Base-by-base conservation (phyloP, 2,329 filamentous ascomycete genomes). In the Epichloe scottii region DNA sequence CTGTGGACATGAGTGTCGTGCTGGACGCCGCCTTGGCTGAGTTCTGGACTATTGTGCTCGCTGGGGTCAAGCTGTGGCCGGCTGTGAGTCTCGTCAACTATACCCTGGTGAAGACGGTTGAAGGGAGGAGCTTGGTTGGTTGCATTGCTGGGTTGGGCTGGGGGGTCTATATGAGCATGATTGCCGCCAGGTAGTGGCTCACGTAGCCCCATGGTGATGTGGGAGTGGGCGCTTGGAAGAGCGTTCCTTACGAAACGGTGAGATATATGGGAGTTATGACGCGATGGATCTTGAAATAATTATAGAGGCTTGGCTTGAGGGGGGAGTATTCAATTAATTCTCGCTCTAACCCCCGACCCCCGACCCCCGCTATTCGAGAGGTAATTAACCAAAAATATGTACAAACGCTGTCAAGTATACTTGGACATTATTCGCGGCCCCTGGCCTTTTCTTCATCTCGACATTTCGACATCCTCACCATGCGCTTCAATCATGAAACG, bases 121-220 rank as follows among this genome's bases (percentile, higher is more conserved):
- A 89, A 60, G 75, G 76, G 49, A 74, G 87, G 38, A 83, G 85
- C 48, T 68, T 90, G 35, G 77, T 89, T 54, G 85, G 82, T n/a
- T 80, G 81, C 57, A 64, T 84, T 48, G 85, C 84, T 17, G 86
- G 87, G 5, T 73, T 91, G 23, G 75, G 72, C 14, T 91, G 87
- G 87, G 82, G 83, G 0, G 73, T 89, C 41, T 90, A 87, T 64
- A 71, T 90, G 67, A 88, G 84, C 62, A 68, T 89, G 60, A 66
- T 80, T 56, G 75, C 74, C 17, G 62, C 64, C 38, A 43, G 21
- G 40, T 43, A 48, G 46, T 3, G 10, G 15, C 12, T 19, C 11
- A 10, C 15, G 33, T 19, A 8, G 30, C 43, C 17, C 5, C 43
- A 45, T 19, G 11, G 11, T 19, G 5, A 46, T 46, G 11, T 5